Base-by-base conservation (phyloP, 2,329 filamentous ascomycete genomes). In the Trichoderma sp. region DNA sequence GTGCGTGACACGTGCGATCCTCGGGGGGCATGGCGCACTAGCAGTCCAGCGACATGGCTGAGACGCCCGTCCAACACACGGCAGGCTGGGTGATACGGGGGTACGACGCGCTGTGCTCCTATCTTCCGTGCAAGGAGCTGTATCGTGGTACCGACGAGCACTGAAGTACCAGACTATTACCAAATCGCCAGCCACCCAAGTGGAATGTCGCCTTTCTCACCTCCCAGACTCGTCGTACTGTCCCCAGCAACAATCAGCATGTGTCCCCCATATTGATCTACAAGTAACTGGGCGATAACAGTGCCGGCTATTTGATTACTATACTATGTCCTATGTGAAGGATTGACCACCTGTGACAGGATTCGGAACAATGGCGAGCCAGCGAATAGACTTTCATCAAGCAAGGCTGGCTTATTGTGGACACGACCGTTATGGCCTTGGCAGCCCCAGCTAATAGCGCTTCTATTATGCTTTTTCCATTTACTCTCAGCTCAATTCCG, bases 1-100 rank as follows among this genome's bases (percentile, higher is more conserved):
- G 68, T 67, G 49, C 68, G 68, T 62, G 49, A 68, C 68, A 68
- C 68, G 68, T 70, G 68, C 62, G 63, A 70, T 70, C 63, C 53
- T 67, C 68, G 68, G 62, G 57, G 63, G 63, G 62, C 27, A 49
- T 49, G 47, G 49, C 33, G 63, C 63, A 63, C 68, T 57, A 66
- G 56, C 63, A 66, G 55, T 29, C 33, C 52, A 37, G 40, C 40
- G 40, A 43, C 40, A n/a, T 43, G 31, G 49, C 61, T 29, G 52
- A 55, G 24, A 55, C 52, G 52, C 55, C 55, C 61, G 56, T 37
- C 53, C 63, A 58, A 58, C 29, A 37, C 13, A 57, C 27, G 27
- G 13, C 29, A 57, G 29, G 8, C 29, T 31, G 29, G 16, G 53
- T 35, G 19, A 29, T 53, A 29, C 43, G 43, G 43, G 47, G 47